Percentiles rank a stretch among this genome's conserved stretches.
Conservation (phyloP, 202 grass and related monocot genomes). For the Saccharum hybrid region DNA sequence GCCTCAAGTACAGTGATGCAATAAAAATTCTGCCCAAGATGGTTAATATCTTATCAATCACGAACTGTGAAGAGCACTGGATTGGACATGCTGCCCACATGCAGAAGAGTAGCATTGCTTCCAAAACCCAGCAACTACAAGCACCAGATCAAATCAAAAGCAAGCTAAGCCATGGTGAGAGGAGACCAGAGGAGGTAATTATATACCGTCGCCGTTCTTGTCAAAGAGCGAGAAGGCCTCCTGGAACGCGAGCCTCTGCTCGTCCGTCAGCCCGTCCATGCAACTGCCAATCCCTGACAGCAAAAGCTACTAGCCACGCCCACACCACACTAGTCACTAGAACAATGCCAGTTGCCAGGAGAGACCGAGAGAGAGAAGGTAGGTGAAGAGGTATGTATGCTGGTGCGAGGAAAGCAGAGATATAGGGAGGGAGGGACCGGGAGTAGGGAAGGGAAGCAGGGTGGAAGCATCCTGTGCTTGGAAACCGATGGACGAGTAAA, state of each 20-base stretch:
- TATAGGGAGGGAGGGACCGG: neutral
- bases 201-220: constrained; percentile 70
- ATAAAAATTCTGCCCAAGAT: neutral
- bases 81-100: neutral
- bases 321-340: neutral
- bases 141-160: neutral
- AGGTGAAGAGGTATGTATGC: neutral
- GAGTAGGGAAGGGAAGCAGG: constrained; percentile 44
- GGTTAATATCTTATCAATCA: constrained; percentile 5
- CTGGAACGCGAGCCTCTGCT: constrained; percentile 60
- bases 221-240: constrained; percentile 82
- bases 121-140: neutral
- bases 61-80: neutral
- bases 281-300: neutral
- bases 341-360: neutral
- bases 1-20: neutral
- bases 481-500: neutral
- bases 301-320: neutral
- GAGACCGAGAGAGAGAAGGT: neutral
- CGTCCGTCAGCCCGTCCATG: constrained; percentile 70
- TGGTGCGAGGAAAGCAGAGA: neutral
- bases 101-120: constrained; percentile 28
- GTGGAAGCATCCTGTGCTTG: constrained; percentile 48
- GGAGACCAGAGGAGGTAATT: neutral
- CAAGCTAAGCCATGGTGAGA: neutral